A percentile compares a stretch with the other conserved stretches of the same genome.
Conservation (phyloP, 2,329 filamentous ascomycete genomes). For the Trichoderma sp. region DNA sequence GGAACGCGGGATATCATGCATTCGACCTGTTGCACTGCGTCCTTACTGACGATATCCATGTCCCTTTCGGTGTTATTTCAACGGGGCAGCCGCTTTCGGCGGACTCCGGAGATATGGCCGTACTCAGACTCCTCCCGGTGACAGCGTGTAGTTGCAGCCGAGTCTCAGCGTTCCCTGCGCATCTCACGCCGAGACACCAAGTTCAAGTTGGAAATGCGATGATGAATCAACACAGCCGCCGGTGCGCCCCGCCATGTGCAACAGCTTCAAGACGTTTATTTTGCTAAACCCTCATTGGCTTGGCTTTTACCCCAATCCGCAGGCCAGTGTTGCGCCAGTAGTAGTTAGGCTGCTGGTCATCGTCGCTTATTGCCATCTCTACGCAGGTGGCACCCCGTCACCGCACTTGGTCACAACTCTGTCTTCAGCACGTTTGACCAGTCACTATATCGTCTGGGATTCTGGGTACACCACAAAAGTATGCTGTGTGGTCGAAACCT, state of each 20-base stretch:
- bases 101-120: not conserved
- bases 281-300: not conserved
- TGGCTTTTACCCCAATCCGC: not conserved
- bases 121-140: not conserved
- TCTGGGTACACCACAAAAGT: not conserved
- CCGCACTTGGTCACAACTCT: not conserved
- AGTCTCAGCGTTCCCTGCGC: not conserved
- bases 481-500: not conserved
- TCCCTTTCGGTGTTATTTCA: not conserved
- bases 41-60: not conserved
- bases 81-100: not conserved
- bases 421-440: not conserved
- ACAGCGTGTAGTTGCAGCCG: not conserved
- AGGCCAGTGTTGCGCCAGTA: not conserved
- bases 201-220: not conserved
- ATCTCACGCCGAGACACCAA: not conserved
- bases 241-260: not conserved
- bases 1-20: not conserved
- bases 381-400: not conserved
- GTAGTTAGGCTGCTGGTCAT: not conserved
- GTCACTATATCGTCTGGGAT: not conserved
- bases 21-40: not conserved
- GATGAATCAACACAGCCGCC: not conserved
- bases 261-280: not conserved
- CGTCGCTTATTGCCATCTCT: not conserved